Evolutionary conservation across 139 green algal genomes (phyloP).

Genomic region (Zygnema cylindricum): DNA sequence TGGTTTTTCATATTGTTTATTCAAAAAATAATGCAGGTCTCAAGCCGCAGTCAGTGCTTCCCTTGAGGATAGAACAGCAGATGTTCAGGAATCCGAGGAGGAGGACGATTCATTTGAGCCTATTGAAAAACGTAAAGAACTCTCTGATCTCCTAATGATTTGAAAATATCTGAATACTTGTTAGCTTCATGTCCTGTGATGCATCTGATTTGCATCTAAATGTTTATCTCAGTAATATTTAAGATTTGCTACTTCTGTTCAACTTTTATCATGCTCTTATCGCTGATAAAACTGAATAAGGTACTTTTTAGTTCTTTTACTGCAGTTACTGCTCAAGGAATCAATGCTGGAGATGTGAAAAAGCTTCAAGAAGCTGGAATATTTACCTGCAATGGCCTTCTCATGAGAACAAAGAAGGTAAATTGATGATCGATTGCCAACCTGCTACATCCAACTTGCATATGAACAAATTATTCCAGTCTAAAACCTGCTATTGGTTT

Average conservation of each 20-base stretch:
- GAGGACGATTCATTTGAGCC: conserved; percentile 58
- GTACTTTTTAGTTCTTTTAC: not conserved
- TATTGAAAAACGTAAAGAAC: conserved; percentile 52
- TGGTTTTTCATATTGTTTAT: no score
- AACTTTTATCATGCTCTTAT: not conserved
- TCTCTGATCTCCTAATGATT: not conserved
- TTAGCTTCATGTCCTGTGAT: conserved; percentile 15
- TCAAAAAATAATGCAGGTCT: no score
- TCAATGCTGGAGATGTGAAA: conserved; percentile 76
- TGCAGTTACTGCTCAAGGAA: conserved; percentile 52
- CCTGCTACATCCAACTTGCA: no score
- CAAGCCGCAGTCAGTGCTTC: not conserved
- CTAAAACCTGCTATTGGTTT: not conserved
- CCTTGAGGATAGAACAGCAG: not conserved
- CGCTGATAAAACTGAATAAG: conserved; percentile 1
- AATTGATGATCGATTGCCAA: not conserved
- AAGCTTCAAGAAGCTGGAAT: conserved; percentile 88
- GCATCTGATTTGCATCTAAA: conserved; percentile 7
- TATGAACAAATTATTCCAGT: not conserved
- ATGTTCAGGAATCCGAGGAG: conserved; percentile 51
- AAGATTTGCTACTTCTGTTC: conserved; percentile 13
- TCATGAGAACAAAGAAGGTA: conserved; percentile 85
- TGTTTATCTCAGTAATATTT: not conserved
- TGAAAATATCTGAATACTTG: conserved; percentile 20
- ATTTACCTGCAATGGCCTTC: conserved; percentile 77